These are phyloP conservation scores for Suillus variegatus DNA, from an alignment of 768 basidiomycete genomes.

Conservation along the genomic window DNA sequence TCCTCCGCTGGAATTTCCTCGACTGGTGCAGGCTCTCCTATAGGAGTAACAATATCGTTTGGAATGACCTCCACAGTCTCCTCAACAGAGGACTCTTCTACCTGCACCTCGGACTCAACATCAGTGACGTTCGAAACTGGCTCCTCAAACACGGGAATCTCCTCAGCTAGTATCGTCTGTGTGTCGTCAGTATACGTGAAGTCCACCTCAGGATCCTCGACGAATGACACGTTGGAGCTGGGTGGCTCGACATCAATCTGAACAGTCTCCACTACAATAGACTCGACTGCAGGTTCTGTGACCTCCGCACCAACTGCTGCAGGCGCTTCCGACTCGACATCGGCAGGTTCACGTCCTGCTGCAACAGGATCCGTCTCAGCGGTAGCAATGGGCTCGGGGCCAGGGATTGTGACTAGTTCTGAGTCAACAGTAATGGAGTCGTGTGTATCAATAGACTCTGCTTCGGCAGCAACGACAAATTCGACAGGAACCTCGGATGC, in stretches of 20 bases:
- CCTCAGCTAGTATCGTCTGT: not conserved
- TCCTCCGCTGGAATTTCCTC: not conserved
- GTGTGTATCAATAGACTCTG: not conserved
- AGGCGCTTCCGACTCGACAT: not conserved
- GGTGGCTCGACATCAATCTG: conserved; percentile 10
- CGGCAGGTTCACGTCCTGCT: not conserved
- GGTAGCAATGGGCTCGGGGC: conserved; percentile 3
- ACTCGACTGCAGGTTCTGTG: not conserved
- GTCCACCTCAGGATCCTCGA: conserved; percentile 8
- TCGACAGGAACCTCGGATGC: not conserved
- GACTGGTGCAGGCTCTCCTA: not conserved
- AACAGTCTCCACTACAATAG: not conserved
- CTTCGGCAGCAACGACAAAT: not conserved
- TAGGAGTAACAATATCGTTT: not conserved
- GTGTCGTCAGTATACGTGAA: not conserved
- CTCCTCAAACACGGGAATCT: not conserved
- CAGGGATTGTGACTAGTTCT: not conserved
- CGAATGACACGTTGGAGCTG: conserved; percentile 2
- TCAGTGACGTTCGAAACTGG: not conserved
- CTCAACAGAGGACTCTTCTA: not conserved
- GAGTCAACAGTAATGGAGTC: not conserved
- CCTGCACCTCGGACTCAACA: not conserved
- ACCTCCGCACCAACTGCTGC: not conserved
- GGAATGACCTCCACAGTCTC: not conserved
- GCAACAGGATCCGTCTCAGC: not conserved